These are phyloP conservation scores for Psidium friedrichsthalianum DNA, from an alignment of 345 rosid genomes.

Conservation along the genomic window DNA sequence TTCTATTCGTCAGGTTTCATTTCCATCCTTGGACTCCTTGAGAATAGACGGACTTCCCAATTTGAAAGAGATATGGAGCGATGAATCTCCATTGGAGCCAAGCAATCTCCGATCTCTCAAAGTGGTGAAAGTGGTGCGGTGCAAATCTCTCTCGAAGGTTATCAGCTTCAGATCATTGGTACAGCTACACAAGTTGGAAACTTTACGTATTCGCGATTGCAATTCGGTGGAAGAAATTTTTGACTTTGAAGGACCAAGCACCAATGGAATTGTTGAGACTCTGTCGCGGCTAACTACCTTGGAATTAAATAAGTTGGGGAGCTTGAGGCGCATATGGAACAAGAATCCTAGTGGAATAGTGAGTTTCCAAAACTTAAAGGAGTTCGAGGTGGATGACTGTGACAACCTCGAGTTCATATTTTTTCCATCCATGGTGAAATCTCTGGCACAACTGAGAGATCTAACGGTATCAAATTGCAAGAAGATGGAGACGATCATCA, in stretches of 20 bases:
- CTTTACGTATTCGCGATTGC: background rate
- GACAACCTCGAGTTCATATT: background rate
- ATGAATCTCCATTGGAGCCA: background rate
- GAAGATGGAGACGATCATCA: background rate
- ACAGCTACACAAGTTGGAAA: background rate
- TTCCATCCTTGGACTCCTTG: background rate
- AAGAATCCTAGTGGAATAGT: background rate
- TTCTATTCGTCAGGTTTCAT: background rate
- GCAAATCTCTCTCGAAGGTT: background rate
- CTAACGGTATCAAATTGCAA: fast-evolving
- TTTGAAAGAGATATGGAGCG: background rate
- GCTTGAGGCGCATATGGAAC: background rate
- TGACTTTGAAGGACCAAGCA: background rate
- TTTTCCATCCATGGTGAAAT: background rate
- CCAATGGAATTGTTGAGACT: fast-evolving
- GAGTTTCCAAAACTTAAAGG: background rate
- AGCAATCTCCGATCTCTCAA: background rate
- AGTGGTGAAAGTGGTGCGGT: background rate
- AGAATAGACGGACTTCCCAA: background rate
- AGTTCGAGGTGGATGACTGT: background rate
- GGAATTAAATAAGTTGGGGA: fast-evolving
- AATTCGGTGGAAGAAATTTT: background rate
- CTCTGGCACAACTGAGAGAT: background rate
- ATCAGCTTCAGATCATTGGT: fast-evolving
- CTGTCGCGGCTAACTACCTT: background rate